phyloP scores from a whole-genome alignment of 208 protist species.

The Phytomonas francai region DNA sequence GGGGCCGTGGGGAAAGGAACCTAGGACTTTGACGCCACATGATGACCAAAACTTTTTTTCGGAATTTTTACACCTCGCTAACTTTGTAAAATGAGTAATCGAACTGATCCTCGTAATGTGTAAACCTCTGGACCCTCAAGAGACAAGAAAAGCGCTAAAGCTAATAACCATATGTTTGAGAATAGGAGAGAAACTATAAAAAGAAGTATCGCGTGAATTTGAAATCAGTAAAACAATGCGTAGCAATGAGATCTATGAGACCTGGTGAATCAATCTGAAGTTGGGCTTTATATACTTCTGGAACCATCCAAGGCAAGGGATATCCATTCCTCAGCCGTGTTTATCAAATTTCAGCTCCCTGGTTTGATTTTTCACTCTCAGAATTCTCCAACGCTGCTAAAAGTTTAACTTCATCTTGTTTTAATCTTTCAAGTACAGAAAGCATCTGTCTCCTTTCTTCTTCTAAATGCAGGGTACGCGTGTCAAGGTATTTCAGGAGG shows the following conservation, averaged over 20 bases:
- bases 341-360: neutral
- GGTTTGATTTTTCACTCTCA: neutral
- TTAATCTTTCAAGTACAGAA: neutral
- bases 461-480: conserved; percentile 36
- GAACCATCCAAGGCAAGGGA: neutral
- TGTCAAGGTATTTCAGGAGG: conserved; percentile 20
- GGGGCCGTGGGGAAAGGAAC: conserved; percentile 16
- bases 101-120: neutral
- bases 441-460: conserved; percentile 36
- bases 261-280: neutral
- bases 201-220: neutral
- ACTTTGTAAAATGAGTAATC: neutral
- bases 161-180: neutral
- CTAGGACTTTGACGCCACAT: neutral
- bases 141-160: neutral
- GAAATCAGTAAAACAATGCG: neutral
- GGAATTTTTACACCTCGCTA: neutral
- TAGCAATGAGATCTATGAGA: neutral
- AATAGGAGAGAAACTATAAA: neutral
- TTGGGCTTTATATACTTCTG: neutral
- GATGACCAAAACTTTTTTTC: neutral
- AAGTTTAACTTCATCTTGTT: conserved; percentile 2
- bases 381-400: neutral
- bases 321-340: neutral
- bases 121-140: neutral